Evolutionary conservation across 208 protist genomes (phyloP), one percentile per base, ranked within the genome.

Genomic region (Leishmania aethiopica): DNA sequence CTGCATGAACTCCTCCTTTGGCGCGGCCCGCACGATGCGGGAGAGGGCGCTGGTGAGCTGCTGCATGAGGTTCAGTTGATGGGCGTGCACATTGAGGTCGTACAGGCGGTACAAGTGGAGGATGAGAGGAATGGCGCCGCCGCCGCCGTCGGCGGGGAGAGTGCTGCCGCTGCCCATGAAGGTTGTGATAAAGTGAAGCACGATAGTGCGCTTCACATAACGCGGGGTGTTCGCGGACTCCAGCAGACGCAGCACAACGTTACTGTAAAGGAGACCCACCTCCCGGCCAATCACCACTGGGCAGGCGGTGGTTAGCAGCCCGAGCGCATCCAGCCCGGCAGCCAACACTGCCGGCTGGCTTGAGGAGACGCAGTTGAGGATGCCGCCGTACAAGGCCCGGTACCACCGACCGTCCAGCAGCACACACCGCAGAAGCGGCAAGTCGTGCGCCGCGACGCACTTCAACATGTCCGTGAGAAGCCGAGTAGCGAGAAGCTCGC

Each of bases 261-360:
- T 93, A 32, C 86, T 93, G 92, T 99, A 99, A 35, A 99, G 87
- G 66, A 96, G 93, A 40, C 97, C 98, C 28, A 99, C 89, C 89
- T 99, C 98, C 51, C 89, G 81, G 4, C 90, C 89, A 8, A 96
- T 69, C 49, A 69, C 83, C 1, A 75, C 79, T 15, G 82, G 82
- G 78, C 90, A 95, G 42, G 81, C 74, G 51, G 81, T 89, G 40
- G 90, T 86, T 57, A 96, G 88, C 64, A 98, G 93, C 55, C 98
- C 89, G 70, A 98, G 87, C 25, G 86, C 90, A 77, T 98, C 97
- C 42, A 99, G 97, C 51, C 95, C 90, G 3, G 91, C 86, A 32
- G 96, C 89, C n/a, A 99, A 88, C 28, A 99, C 96, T 28, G 77
- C 86, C 28, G 93, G 88, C 53, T 97, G 82, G 49, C 91, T 79